These are phyloP conservation scores for Cokeromyces recurvatus DNA, from an alignment of 371 early-diverging fungal species.

Conservation along the genomic window DNA sequence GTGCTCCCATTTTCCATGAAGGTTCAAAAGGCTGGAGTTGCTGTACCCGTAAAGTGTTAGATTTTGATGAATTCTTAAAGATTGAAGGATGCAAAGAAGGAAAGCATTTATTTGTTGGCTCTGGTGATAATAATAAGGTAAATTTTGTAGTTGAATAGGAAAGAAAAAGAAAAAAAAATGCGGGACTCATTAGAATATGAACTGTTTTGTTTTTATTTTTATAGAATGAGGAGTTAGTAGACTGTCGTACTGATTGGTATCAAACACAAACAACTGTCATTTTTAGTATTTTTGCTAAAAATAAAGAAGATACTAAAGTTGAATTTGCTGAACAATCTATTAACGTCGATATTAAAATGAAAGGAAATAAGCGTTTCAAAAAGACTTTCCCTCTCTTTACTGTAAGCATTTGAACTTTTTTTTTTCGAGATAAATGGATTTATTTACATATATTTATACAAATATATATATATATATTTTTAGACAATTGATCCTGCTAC, in stretches of 20 bases:
- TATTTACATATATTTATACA: neutral
- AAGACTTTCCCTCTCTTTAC: conserved; percentile 58
- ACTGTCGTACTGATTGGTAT: conserved; percentile 92
- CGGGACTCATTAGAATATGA: neutral
- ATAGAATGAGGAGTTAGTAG: conserved; percentile 53
- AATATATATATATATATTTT: too few relatives aligned
- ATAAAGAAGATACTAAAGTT: conserved; percentile 66
- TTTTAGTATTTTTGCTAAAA: conserved; percentile 90
- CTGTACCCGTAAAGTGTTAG: conserved; percentile 84
- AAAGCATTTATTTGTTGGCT: conserved; percentile 79
- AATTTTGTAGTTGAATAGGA: too few relatives aligned
- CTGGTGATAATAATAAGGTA: conserved; percentile 25
- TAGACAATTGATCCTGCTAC: conserved; percentile 65
- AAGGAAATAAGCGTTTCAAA: conserved; percentile 59
- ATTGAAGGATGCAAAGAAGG: conserved; percentile 87
- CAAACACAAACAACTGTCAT: conserved; percentile 83
- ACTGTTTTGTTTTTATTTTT: neutral
- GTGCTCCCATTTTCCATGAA: conserved; percentile 89
- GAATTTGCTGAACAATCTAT: conserved; percentile 43
- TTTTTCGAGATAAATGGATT: neutral
- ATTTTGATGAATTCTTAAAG: conserved; percentile 96
- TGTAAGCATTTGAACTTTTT: conserved; percentile 8
- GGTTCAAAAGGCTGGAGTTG: conserved; percentile 92
- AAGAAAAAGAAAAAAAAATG: too few relatives aligned
- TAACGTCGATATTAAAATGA: conserved; percentile 46